Base-by-base conservation (phyloP, 345 rosid genomes). In the Xanthoceras sorbifolium region DNA sequence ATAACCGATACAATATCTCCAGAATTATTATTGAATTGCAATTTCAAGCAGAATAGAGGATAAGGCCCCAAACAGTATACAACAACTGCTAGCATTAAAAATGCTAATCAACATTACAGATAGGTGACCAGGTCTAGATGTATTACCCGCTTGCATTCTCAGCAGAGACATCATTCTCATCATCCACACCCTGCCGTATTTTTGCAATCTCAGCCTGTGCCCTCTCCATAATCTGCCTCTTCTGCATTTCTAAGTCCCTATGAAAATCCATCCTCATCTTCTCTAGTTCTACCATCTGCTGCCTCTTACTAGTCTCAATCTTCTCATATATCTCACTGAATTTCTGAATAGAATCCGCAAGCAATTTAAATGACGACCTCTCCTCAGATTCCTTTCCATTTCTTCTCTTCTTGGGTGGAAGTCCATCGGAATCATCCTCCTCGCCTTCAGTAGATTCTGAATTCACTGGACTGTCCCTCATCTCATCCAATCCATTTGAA, bases 181-280 rank as follows among this genome's bases (percentile, higher is more conserved):
- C 92, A 5, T 86, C 92, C 5, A 60, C 79, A 1, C 75, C 86
- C 64, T 82, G 87, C 61, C 82, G 84, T 64, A 96, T 78, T 84
- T 86, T 90, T n/a, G 88, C 96, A 72, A 97, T 94, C 85, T 93
- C 98, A 9, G 83, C 89, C 71, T 87, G 91, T 26, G 91, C 93
- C 81, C 90, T 91, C 75, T 94, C 97, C 84, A 92, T 81, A 75
- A 96, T 94, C 89, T 91, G 90, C 80, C 85, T 87, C 88, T 89
- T 92, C 81, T 94, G 98, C 87, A 87, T 73, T 84, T 97, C 99
- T 86, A 97, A 79, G 64, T 97, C 99, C 82, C 83, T 88, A 60
- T 89, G 94, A 78, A 97, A 91, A 76, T 92, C 97, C 91, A 88
- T 89, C 80, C 98, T 90, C 97, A 97, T 90, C 88, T 88, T 92